A percentile compares a stretch with the other conserved stretches of the same genome.
Conservation (phyloP, 768 basidiomycete species). For the Lentinula sp. region DNA sequence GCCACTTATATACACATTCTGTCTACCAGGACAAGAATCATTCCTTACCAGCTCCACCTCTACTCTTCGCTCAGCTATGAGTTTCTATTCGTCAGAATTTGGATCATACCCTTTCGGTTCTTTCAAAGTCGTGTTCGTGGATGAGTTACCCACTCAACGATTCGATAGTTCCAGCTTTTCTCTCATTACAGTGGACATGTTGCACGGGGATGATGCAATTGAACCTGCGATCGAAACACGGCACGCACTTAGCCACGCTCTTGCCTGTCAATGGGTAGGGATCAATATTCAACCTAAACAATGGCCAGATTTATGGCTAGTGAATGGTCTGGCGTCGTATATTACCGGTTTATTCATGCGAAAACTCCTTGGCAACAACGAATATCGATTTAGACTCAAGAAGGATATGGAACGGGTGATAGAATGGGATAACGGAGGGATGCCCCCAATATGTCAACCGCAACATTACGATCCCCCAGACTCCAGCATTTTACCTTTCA, state of each 20-base stretch:
- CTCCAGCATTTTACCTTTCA: slow-evolving; percentile 69
- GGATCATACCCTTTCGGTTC: slow-evolving; percentile 96
- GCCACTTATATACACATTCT: slow-evolving; percentile 85
- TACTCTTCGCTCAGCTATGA: slow-evolving; percentile 85
- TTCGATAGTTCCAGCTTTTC: slow-evolving; percentile 85
- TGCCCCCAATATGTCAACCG: slow-evolving; percentile 93
- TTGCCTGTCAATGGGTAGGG: slow-evolving; percentile 95
- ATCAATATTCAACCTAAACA: slow-evolving; percentile 93
- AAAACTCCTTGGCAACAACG: slow-evolving; percentile 90
- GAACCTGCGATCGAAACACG: slow-evolving; percentile 92
- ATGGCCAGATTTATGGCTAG: slow-evolving; percentile 95
- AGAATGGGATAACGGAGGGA: slow-evolving; percentile 78
- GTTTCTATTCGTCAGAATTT: slow-evolving; percentile 84
- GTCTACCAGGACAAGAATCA: slow-evolving; percentile 81
- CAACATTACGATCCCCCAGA: slow-evolving; percentile 83
- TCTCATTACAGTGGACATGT: slow-evolving; percentile 70
- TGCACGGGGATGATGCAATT: slow-evolving; percentile 84
- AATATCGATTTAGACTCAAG: slow-evolving; percentile 91
- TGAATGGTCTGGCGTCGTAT: slow-evolving; percentile 88
- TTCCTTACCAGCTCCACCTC: slow-evolving; percentile 64
- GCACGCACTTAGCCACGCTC: slow-evolving; percentile 77
- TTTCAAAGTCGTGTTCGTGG: slow-evolving; percentile 91
- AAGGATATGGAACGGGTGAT: slow-evolving; percentile 94
- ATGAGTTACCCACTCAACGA: slow-evolving; percentile 75
- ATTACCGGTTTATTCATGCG: slow-evolving; percentile 85